Evolutionary conservation across 108 stramenopile species (phyloP).

Genomic region (Licmophora abbreviata): DNA sequence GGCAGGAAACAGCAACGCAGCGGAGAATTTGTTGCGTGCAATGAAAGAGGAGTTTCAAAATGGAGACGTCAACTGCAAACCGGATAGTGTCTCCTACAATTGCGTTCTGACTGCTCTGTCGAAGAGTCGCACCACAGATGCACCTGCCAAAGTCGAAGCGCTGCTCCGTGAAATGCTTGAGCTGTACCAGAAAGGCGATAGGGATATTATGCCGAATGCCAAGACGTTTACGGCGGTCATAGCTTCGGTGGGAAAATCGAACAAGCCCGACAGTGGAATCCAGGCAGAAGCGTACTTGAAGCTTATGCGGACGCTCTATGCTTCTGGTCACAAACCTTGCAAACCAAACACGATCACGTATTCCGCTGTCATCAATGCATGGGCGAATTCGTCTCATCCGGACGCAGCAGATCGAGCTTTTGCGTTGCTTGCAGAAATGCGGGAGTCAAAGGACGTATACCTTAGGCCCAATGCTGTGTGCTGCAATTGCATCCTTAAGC

Average conservation of each 20-base stretch:
- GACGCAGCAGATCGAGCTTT: not conserved
- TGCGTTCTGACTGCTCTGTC: no score
- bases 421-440: not conserved
- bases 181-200: conserved; percentile 1
- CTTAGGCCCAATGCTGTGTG: conserved; percentile 22
- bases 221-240: conserved; percentile 1
- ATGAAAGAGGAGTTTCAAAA: conserved; percentile 32
- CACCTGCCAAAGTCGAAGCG: no score
- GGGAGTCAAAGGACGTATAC: not conserved
- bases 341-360: conserved; percentile 5
- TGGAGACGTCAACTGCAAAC: no score
- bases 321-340: not conserved
- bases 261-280: not conserved
- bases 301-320: conserved; percentile 4
- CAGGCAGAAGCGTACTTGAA: conserved; percentile 1
- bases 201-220: conserved; percentile 1
- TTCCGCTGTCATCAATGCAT: conserved; percentile 1
- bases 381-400: not conserved
- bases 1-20: conserved; percentile 13
- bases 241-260: not conserved
- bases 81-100: no score
- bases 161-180: not conserved
- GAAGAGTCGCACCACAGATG: no score
- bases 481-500: conserved; percentile 27
- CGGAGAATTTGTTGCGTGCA: conserved; percentile 19